Base-by-base conservation (phyloP, 768 basidiomycete species). In the Auriscalpium orientale region DNA sequence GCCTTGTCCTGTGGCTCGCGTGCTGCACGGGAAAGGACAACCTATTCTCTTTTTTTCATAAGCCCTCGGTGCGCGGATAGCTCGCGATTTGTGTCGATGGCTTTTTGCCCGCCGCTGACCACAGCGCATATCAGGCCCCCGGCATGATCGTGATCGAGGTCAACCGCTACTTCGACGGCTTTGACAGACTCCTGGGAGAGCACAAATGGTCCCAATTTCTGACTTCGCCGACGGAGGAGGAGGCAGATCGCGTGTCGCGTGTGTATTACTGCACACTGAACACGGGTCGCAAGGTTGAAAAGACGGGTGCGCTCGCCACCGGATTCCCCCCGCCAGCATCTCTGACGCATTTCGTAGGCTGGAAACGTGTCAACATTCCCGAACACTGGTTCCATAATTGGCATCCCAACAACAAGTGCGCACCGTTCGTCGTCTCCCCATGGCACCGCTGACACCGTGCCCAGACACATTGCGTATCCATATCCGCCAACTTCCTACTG, bases 101-200 rank as follows among this genome's bases (percentile, higher is more conserved):
- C 47, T 22, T 51, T 51, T 15, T 22, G 33, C 49, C 38, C 8
- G 40, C n/a, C 34, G 10, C 20, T 15, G 12, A 28, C 35, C 44
- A 4, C 35, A 8, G 4, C 18, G 18, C 36, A 21, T n/a, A 18
- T 13, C 53, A 76, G 75, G 73, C 78, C 1, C 75, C 71, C 10
- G 74, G 68, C 50, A 76, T 73, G 69, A 69, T 79, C 46, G 72
- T 79, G 50, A 66, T 79, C 56, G 78, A 78, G 46, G 62, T 79
- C 28, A 65, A 57, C 22, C 66, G 72, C 20, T 50, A 63, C 1
- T 72, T 69, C 28, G 49, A 59, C 3, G 49, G 66, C 11, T 70
- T 73, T 61, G 65, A 71, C n/a, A 52, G 55, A 6, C 58, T 79
- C 5, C 70, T 79, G 22, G 79, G 77, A 4, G 67, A 62, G 48